phyloP scores from a whole-genome alignment of 495 filamentous ascomycete genomes.

The Tuber microsphaerosporum region DNA sequence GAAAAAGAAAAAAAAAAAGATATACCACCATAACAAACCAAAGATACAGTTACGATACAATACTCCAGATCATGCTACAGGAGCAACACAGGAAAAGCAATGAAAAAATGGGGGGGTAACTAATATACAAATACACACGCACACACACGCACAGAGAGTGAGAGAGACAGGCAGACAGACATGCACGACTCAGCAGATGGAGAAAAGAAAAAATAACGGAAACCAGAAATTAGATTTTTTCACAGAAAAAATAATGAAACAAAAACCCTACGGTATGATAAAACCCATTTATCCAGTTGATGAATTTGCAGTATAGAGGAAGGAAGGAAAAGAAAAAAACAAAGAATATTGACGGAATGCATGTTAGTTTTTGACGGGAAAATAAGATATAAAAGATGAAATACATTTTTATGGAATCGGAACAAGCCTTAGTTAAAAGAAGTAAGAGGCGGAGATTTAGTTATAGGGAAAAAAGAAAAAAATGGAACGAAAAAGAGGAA shows the following conservation, averaged over 20 bases:
- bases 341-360: constrained; percentile 1
- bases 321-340: background rate
- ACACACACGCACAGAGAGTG: background rate
- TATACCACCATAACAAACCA: background rate
- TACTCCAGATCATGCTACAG: background rate
- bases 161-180: background rate
- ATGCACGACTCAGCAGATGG: background rate
- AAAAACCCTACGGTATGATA: constrained; percentile 2
- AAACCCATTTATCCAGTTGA: constrained; percentile 5
- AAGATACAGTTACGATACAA: background rate
- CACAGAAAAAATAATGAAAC: constrained; percentile 3
- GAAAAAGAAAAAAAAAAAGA: background rate
- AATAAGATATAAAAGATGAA: background rate
- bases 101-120: background rate
- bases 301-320: background rate
- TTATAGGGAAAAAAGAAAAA: background rate
- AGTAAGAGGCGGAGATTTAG: background rate
- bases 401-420: constrained; percentile 1
- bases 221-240: constrained; percentile 4
- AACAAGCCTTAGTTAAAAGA: background rate
- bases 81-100: background rate
- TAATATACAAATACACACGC: constrained; percentile 6
- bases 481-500: background rate
- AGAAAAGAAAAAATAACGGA: background rate
- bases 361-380: background rate